Evolutionary conservation across 371 early-diverging fungal genomes (phyloP).

Genomic region (Apophysomyces trapeziformis): DNA sequence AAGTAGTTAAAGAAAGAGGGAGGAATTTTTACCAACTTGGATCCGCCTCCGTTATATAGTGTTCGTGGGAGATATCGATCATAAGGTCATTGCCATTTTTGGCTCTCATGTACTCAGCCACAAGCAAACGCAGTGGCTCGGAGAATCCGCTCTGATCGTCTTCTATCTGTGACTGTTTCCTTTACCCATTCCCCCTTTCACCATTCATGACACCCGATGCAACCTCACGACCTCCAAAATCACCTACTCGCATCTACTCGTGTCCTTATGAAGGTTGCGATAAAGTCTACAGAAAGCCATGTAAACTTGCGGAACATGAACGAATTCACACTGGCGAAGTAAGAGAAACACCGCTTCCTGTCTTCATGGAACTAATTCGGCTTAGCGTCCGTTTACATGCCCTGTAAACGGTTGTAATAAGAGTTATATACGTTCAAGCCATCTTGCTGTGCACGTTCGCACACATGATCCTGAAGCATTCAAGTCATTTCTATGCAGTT

Average conservation of each 20-base stretch:
- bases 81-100: too few species aligned
- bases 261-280: slow-evolving; percentile 39
- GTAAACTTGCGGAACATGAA: slow-evolving; percentile 59
- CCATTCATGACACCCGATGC: neutral
- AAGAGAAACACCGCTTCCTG: slow-evolving; percentile 2
- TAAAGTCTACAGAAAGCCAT: slow-evolving; percentile 59
- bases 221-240: neutral
- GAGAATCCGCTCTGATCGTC: too few species aligned
- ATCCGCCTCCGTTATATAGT: too few species aligned
- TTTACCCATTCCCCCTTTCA: too few species aligned
- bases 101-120: too few species aligned
- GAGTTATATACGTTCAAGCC: slow-evolving; percentile 56
- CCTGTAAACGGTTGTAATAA: slow-evolving; percentile 58
- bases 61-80: too few species aligned
- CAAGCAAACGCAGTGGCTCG: too few species aligned
- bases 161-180: neutral
- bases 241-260: neutral
- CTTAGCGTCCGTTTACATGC: slow-evolving; percentile 62
- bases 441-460: slow-evolving; percentile 61
- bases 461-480: slow-evolving; percentile 51
- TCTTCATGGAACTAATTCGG: slow-evolving; percentile 4
- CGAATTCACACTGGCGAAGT: slow-evolving; percentile 69
- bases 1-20: slow-evolving; percentile 1
- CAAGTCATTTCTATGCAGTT: slow-evolving; percentile 43
- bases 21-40: neutral